Evolutionary conservation across 179 eudicot genomes (phyloP).

Genomic region (Silene vulgaris): DNA sequence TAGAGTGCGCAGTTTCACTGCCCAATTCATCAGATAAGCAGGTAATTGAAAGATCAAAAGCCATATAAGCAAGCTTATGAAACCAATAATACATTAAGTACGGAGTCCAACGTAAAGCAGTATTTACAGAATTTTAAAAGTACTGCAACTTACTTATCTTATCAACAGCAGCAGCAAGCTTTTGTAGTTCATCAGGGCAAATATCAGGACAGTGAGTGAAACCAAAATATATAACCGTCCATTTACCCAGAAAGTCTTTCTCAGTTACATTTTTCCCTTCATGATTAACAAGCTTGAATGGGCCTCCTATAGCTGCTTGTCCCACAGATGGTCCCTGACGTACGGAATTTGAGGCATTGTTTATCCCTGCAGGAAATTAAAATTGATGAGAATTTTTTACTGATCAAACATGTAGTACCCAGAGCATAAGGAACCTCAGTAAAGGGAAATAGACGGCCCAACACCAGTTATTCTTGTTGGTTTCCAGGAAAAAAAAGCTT

Average conservation of each 20-base stretch:
- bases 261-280: slow-evolving; percentile 74
- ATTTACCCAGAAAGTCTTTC: slow-evolving; percentile 71
- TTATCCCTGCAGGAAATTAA: slow-evolving; percentile 49
- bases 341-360: slow-evolving; percentile 57
- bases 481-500: not conserved
- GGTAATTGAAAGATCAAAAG: no score
- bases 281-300: slow-evolving; percentile 75
- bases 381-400: not conserved
- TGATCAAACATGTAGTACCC: not conserved
- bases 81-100: no score
- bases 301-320: slow-evolving; percentile 91
- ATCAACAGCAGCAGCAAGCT: slow-evolving; percentile 82
- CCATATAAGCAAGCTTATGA: no score
- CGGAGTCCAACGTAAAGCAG: not conserved
- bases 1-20: no score
- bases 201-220: slow-evolving; percentile 98
- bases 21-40: no score
- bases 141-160: slow-evolving; percentile 63
- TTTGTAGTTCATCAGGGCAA: slow-evolving; percentile 92
- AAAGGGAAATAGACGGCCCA: not conserved
- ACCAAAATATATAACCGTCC: slow-evolving; percentile 87
- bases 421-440: not conserved
- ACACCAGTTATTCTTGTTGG: not conserved
- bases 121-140: not conserved
- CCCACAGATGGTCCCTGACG: slow-evolving; percentile 92